Base-by-base conservation (phyloP, 305 asterid genomes). In the Fraxinus platypoda region DNA sequence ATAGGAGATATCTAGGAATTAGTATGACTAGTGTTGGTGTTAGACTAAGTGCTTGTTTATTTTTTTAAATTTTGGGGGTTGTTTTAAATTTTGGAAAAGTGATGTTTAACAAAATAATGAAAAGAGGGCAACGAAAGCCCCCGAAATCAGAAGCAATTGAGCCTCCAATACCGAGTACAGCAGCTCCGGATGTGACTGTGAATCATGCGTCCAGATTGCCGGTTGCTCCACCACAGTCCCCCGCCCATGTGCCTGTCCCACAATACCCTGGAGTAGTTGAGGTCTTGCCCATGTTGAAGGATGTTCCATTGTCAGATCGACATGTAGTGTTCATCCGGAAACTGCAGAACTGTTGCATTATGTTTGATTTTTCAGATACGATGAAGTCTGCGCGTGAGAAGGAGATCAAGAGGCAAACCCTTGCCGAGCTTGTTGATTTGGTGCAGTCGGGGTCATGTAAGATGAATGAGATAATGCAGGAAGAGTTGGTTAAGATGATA, bases 91-190 rank as follows among this genome's bases (percentile, higher is more conserved):
- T 28, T 82, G 81, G 66, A 64, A 66, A 34, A 81, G 78, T 81
- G 57, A 93, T 95, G 98, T 94, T 95, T 68, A 88, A 87, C 86
- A 93, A 93, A 81, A 87, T 93, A 17, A 93, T 91, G 90, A 95
- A 95, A 88, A 87, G 91, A 85, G 97, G 97, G 88, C 91, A 88
- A 54, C 86, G 87, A 35, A 91, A 87, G 88, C 81, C 88, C 84
- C 86, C 91, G 6, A 95, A 92, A 87, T 87, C 92, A 5, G 98
- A 95, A 57, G 68, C 68, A 57, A 57, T 57, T 57, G 68, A 57
- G 68, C 25, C 68, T 57, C 68, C 68, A 6, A 57, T 57, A 21
- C 68, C 68, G 4, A 57, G 26, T n/a, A 21, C 68, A 19, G 28
- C 28, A n/a, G 68, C 68, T 57, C 28, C 68, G 28, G 68, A 57